phyloP scores from a whole-genome alignment of 495 filamentous ascomycete species.

The Aspergillus nanangensis region DNA sequence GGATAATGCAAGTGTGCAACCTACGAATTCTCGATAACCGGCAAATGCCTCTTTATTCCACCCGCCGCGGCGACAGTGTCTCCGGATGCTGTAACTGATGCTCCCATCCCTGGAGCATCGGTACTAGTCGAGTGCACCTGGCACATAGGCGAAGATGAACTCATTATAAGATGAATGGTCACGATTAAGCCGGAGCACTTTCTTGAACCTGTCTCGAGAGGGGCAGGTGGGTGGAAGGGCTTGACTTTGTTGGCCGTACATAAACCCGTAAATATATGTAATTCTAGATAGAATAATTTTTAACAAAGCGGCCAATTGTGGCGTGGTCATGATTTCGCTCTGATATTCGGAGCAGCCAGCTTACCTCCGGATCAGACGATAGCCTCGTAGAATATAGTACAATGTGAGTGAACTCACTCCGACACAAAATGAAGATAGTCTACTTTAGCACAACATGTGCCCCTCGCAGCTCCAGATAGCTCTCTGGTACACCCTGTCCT shows the following conservation, averaged over 20 bases:
- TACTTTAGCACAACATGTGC: constrained; percentile 92
- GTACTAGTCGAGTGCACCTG: constrained; percentile 46
- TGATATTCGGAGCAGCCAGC: too few relatives aligned
- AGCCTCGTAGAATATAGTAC: too few relatives aligned
- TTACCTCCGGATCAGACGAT: too few relatives aligned
- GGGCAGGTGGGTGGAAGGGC: constrained; percentile 74
- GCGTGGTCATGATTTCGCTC: too few relatives aligned
- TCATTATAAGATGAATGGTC: constrained; percentile 43
- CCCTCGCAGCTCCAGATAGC: constrained; percentile 81
- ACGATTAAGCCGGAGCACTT: constrained; percentile 96
- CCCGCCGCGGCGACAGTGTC: constrained; percentile 55
- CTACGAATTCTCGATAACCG: not conserved
- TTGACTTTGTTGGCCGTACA: constrained; percentile 84
- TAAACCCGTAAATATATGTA: constrained; percentile 12
- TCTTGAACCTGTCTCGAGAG: constrained; percentile 74
- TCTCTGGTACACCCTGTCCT: constrained; percentile 74
- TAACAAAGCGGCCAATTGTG: too few relatives aligned
- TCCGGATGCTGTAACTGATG: constrained; percentile 52
- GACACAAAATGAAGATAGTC: too few relatives aligned
- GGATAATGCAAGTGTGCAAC: not conserved
- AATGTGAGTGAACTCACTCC: too few relatives aligned
- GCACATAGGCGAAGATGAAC: constrained; percentile 53
- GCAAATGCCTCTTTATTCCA: constrained; percentile 1
- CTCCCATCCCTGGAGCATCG: constrained; percentile 41
- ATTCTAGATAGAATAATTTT: too few relatives aligned